Evolutionary conservation across 441 rosid genomes (phyloP), one percentile per base, ranked within the genome.

Genomic region (Omphalea diandra): DNA sequence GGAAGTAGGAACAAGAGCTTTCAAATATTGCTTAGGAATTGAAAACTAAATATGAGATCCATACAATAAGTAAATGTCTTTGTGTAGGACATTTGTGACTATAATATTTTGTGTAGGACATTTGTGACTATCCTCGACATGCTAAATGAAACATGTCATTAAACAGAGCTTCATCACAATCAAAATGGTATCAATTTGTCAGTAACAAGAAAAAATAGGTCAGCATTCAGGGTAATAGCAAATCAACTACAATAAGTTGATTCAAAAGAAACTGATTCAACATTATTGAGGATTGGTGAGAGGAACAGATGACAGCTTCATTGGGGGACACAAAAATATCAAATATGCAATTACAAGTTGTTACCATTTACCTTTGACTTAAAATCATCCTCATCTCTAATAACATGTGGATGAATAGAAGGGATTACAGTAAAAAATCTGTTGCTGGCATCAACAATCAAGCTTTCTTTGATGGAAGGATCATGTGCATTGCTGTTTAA

Each of bases 361-460:
- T 38, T n/a, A 62, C 54, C 53, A 2, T 7, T 47, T 83, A 95
- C 99, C 99, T 91, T 96, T 68, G 90, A 85, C 88, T 88, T 88
- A 73, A 95, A 89, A 77, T 89, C 97, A 73, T 87, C 92, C 73
- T 91, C 98, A 69, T 93, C 93, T 76, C 83, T 88, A 66, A 96
- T 93, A 72, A 82, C 79, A 83, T 87, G 97, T 12, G 98, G 98
- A 85, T 90, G 93, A 73, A 90, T 74, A 36, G 96, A 93, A 69
- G 97, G 99, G 72, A 93, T 93, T 75, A 91, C 80, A 41, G 98
- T 95, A 75, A 95, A 95, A 82, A 95, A 95, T 74, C 88, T 83
- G 80, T 93, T 93, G 78, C 99, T 92, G 68, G 97, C 99, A 80
- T 95, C 96, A 76, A 93, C 59, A 67, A 91, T 86, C 86, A 89